These are phyloP conservation scores for Agrocybe chaxingu DNA, from an alignment of 768 basidiomycete genomes.

Conservation along the genomic window DNA sequence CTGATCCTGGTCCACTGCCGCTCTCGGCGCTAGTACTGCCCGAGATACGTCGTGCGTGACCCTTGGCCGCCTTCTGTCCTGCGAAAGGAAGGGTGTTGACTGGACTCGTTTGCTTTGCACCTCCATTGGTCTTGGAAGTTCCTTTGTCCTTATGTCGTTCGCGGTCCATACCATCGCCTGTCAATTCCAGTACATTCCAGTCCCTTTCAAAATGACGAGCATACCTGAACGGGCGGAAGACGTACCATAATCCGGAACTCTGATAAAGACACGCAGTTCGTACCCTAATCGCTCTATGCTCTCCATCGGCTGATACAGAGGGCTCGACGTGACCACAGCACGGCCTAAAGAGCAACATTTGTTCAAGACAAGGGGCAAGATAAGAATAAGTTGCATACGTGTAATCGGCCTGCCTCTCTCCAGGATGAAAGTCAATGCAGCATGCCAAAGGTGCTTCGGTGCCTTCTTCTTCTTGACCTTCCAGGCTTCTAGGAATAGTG, in stretches of 20 bases:
- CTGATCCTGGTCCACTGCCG: slow-evolving; percentile 16
- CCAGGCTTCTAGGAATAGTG: slow-evolving; percentile 2
- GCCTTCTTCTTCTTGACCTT: slow-evolving; percentile 19
- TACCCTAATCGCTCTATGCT: slow-evolving; percentile 71
- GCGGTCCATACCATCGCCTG: slow-evolving; percentile 57
- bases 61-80: slow-evolving; percentile 8
- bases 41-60: slow-evolving; percentile 22
- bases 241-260: slow-evolving; percentile 63
- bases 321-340: slow-evolving; percentile 78
- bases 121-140: slow-evolving; percentile 12
- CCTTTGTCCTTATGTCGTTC: slow-evolving; percentile 27
- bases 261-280: slow-evolving; percentile 64
- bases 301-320: slow-evolving; percentile 81
- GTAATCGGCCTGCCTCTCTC: slow-evolving; percentile 79
- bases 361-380: background rate
- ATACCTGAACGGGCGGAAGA: background rate
- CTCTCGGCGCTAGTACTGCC: slow-evolving; percentile 24
- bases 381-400: slow-evolving; percentile 29
- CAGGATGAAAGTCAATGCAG: slow-evolving; percentile 72
- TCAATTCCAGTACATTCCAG: background rate
- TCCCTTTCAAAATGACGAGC: background rate
- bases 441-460: slow-evolving; percentile 62
- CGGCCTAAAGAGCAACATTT: slow-evolving; percentile 32
- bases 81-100: slow-evolving; percentile 6
- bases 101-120: slow-evolving; percentile 17